Conservation (phyloP, 352 stramenopile genomes). For the Globisporangium paddicum region DNA sequence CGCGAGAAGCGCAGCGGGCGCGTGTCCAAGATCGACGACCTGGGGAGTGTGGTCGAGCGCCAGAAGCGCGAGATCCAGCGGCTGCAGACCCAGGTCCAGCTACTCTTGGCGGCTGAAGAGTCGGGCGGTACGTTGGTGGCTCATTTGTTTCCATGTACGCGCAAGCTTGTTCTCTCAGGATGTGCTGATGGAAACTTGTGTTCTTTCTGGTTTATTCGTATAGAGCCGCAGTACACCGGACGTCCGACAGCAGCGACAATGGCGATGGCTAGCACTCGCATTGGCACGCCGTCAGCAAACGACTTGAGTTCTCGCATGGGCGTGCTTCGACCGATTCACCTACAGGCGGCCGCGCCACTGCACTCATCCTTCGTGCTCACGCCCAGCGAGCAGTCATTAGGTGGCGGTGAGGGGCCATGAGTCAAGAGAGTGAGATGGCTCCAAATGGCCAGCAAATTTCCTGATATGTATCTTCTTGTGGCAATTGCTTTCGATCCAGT, state of each 20-base stretch:
- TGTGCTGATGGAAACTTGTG: background rate
- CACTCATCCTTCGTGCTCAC: slow-evolving; percentile 53
- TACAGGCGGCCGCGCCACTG: slow-evolving; percentile 10
- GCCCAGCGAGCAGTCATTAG: slow-evolving; percentile 12
- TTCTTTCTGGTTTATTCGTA: slow-evolving; percentile 4
- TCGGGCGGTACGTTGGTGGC: slow-evolving; percentile 4
- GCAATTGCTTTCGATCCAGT: too few species aligned
- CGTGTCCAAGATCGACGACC: slow-evolving; percentile 31
- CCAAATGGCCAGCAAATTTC: background rate
- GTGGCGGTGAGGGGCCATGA: background rate
- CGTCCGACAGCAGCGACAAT: background rate
- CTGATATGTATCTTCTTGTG: background rate
- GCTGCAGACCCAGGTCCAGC: slow-evolving; percentile 57
- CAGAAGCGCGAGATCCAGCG: slow-evolving; percentile 70
- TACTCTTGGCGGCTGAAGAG: slow-evolving; percentile 41
- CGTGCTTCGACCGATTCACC: slow-evolving; percentile 18
- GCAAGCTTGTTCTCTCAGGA: background rate
- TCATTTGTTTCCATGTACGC: background rate
- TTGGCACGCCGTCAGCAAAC: background rate
- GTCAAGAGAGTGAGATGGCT: background rate
- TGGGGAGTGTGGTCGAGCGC: slow-evolving; percentile 38
- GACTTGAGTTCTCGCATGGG: slow-evolving; percentile 7
- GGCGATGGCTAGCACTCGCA: background rate
- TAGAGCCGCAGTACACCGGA: background rate
- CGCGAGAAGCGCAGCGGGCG: slow-evolving; percentile 20